These are phyloP conservation scores for Russula dissimulans DNA, from an alignment of 768 basidiomycete genomes.

Conservation along the genomic window DNA sequence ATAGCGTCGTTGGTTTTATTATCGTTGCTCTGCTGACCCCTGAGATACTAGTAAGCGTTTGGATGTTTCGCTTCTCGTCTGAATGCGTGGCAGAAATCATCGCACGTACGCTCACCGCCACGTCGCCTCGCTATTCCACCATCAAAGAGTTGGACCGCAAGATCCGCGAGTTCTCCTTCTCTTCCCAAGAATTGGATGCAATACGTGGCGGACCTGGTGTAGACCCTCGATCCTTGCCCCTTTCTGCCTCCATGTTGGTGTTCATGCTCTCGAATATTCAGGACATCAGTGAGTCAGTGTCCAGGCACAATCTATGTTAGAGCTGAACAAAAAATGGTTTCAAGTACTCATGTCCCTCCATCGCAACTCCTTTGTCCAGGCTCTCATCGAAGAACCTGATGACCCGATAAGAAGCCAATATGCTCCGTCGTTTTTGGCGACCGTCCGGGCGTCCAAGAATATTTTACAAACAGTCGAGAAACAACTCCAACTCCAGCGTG, in stretches of 20 bases:
- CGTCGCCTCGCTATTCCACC: conserved; percentile 47
- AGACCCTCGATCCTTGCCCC: conserved; percentile 20
- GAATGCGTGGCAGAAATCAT: conserved; percentile 61
- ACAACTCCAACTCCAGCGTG: conserved; percentile 37
- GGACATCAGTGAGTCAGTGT: conserved; percentile 28
- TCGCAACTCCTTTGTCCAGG: conserved; percentile 49
- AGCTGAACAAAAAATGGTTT: not conserved
- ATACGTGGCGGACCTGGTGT: conserved; percentile 24
- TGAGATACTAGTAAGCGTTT: conserved; percentile 40
- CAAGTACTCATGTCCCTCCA: conserved; percentile 49
- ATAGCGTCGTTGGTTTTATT: not conserved
- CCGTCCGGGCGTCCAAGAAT: conserved; percentile 42
- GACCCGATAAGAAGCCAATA: conserved; percentile 42
- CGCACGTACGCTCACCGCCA: conserved; percentile 49
- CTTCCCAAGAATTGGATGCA: conserved; percentile 35
- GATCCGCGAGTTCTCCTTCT: conserved; percentile 55
- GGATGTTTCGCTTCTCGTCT: conserved; percentile 55
- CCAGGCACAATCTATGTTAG: conserved; percentile 29
- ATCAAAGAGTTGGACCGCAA: conserved; percentile 43
- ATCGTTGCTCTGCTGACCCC: not conserved
- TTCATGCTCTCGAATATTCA: conserved; percentile 30
- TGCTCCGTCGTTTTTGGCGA: conserved; percentile 40
- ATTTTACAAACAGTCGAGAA: conserved; percentile 35
- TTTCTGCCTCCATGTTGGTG: conserved; percentile 31
- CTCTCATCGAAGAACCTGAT: conserved; percentile 38